These are phyloP conservation scores for Eragrostis tef DNA, from an alignment of 202 grass and related monocot genomes.

Conservation along the genomic window DNA sequence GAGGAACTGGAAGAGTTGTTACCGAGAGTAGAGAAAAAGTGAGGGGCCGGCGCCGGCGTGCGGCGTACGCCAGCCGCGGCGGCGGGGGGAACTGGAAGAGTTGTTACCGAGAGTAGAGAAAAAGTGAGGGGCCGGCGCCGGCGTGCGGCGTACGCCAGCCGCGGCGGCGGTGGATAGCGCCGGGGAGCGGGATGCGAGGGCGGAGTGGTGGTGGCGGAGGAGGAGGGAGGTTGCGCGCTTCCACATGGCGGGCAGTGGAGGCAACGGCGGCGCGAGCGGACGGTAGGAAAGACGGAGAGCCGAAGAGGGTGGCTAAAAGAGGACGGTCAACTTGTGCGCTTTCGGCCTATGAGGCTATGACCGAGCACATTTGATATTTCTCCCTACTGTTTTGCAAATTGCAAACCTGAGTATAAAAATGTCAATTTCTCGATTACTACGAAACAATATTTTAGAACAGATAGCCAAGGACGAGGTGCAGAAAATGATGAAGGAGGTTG, in stretches of 20 bases:
- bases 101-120: slow-evolving; percentile 53
- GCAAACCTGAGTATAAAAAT: not conserved
- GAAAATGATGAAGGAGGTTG: too few relatives aligned
- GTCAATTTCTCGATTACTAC: not conserved
- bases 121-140: slow-evolving; percentile 23
- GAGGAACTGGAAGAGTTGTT: not conserved
- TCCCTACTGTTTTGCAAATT: not conserved
- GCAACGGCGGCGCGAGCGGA: not conserved
- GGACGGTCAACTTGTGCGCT: not conserved
- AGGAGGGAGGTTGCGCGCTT: slow-evolving; percentile 43
- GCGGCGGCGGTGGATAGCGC: not conserved
- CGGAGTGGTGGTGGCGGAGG: slow-evolving; percentile 15
- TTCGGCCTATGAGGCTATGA: too few relatives aligned
- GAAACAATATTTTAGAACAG: too few relatives aligned
- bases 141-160: not conserved
- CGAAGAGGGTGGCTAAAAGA: not conserved
- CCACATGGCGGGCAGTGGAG: slow-evolving; percentile 43
- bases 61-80: not conserved
- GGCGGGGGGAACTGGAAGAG: not conserved
- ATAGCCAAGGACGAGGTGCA: too few relatives aligned
- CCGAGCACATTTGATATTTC: not conserved
- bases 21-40: slow-evolving; percentile 57
- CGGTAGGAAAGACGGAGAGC: not conserved
- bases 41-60: not conserved
- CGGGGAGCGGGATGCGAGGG: not conserved